A percentile compares a stretch with the other conserved stretches of the same genome.
These are phyloP conservation scores for Trichothecium roseum DNA, from an alignment of 2,329 filamentous ascomycete genomes.

Conservation along the genomic window DNA sequence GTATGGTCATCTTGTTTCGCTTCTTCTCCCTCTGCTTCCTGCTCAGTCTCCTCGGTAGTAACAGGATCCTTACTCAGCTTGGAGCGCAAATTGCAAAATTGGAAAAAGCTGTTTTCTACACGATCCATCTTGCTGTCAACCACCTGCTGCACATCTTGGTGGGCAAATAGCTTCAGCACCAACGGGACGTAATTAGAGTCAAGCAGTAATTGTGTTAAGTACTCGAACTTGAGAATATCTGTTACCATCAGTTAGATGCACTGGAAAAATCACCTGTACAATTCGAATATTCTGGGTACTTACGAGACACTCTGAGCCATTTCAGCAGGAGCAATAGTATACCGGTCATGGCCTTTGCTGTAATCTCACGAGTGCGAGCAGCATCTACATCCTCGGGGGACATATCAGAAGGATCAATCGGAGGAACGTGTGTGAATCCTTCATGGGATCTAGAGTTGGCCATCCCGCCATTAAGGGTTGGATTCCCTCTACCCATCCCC, in stretches of 20 bases:
- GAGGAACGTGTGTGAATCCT: constrained; percentile 15
- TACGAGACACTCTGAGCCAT: constrained; percentile 93
- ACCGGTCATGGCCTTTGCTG: constrained; percentile 83
- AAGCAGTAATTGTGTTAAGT: constrained; percentile 81
- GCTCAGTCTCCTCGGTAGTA: constrained; percentile 14
- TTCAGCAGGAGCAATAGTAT: constrained; percentile 81
- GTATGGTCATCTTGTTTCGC: constrained; percentile 20
- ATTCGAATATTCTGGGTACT: constrained; percentile 24
- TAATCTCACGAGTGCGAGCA: constrained; percentile 74
- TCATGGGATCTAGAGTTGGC: constrained; percentile 7
- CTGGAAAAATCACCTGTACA: not conserved
- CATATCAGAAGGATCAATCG: constrained; percentile 32
- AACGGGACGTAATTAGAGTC: constrained; percentile 94
- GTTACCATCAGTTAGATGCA: constrained; percentile 9
- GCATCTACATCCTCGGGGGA: constrained; percentile 72
- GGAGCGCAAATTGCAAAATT: constrained; percentile 70
- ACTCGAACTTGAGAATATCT: constrained; percentile 95
- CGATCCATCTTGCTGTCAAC: constrained; percentile 80
- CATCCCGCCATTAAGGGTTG: constrained; percentile 29
- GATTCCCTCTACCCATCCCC: constrained; percentile 26
- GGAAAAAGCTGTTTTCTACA: constrained; percentile 75
- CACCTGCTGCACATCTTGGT: constrained; percentile 86
- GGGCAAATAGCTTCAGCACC: constrained; percentile 84
- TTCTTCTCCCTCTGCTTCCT: constrained; percentile 10
- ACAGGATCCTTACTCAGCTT: constrained; percentile 27